Percentiles rank a stretch among this genome's conserved stretches.
These are phyloP conservation scores for Scolecobasidium constrictum DNA, from an alignment of 2,329 filamentous ascomycete genomes.

Conservation along the genomic window DNA sequence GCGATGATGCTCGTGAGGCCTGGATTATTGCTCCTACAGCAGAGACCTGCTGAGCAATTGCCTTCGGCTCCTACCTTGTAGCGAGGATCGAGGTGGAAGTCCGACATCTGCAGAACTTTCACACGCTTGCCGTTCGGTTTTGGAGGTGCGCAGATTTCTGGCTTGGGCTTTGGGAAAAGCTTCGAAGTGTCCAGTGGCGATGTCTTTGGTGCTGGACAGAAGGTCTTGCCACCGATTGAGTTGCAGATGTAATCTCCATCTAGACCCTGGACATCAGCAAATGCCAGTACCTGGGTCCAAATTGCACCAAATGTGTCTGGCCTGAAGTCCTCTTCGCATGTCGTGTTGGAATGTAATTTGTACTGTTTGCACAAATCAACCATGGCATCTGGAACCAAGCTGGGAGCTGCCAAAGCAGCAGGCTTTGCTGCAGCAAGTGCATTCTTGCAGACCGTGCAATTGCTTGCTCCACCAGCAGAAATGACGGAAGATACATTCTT, in stretches of 20 bases:
- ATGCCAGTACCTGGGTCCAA: constrained; percentile 46
- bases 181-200: constrained; percentile 32
- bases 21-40: constrained; percentile 36
- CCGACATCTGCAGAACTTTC: constrained; percentile 46
- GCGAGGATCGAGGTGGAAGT: constrained; percentile 45
- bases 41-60: constrained; percentile 41
- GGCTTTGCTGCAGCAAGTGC: constrained; percentile 40
- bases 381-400: constrained; percentile 39
- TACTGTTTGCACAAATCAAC: constrained; percentile 39
- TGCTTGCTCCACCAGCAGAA: constrained; percentile 24
- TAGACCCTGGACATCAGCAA: constrained; percentile 41
- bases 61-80: constrained; percentile 43
- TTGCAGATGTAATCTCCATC: constrained; percentile 50
- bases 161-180: constrained; percentile 45
- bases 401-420: constrained; percentile 39
- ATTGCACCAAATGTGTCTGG: constrained; percentile 40
- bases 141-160: constrained; percentile 31
- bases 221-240: constrained; percentile 33
- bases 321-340: constrained; percentile 38
- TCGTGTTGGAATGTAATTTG: constrained; percentile 33
- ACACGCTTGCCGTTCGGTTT: constrained; percentile 41
- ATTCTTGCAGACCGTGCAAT: constrained; percentile 44
- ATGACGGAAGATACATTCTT: constrained; percentile 37
- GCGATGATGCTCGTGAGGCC: constrained; percentile 23
- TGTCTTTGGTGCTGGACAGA: constrained; percentile 37